phyloP scores from a whole-genome alignment of 805 yeast species.

The Candida incommunis region DNA sequence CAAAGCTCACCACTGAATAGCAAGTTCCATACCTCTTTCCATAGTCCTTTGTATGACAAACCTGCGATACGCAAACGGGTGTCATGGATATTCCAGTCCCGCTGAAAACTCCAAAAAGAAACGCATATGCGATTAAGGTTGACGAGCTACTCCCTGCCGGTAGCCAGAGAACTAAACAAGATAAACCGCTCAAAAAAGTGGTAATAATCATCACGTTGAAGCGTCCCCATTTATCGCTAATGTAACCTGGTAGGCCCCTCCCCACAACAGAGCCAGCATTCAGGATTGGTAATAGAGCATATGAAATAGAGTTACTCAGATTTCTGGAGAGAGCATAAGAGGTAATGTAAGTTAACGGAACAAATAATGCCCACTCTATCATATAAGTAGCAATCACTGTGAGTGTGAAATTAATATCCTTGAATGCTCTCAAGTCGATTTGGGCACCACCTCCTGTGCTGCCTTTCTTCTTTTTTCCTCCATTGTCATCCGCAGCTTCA shows the following conservation, averaged over 20 bases:
- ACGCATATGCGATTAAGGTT: slow-evolving; percentile 44
- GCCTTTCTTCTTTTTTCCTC: slow-evolving; percentile 8
- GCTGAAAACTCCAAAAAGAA: slow-evolving; percentile 41
- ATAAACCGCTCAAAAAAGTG: slow-evolving; percentile 30
- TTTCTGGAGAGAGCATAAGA: slow-evolving; percentile 43
- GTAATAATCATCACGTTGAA: slow-evolving; percentile 42
- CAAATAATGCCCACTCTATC: slow-evolving; percentile 38
- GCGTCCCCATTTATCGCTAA: slow-evolving; percentile 41
- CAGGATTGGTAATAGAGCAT: slow-evolving; percentile 31
- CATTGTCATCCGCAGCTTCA: slow-evolving; percentile 4
- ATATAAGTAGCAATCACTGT: slow-evolving; percentile 19
- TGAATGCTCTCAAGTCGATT: slow-evolving; percentile 18
- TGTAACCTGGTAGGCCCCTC: slow-evolving; percentile 37
- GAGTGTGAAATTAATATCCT: slow-evolving; percentile 16
- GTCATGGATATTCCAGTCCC: slow-evolving; percentile 51
- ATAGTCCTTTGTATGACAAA: slow-evolving; percentile 48
- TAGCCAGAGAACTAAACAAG: slow-evolving; percentile 46
- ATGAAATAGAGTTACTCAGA: slow-evolving; percentile 16
- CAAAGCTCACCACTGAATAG: slow-evolving; percentile 31
- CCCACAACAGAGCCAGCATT: slow-evolving; percentile 39
- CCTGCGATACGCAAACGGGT: slow-evolving; percentile 56
- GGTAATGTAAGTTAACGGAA: slow-evolving; percentile 40
- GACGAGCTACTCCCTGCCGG: slow-evolving; percentile 30
- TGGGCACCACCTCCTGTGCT: no score
- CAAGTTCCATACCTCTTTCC: slow-evolving; percentile 59